These are phyloP conservation scores for Dothiorella sarmentorum DNA, from an alignment of 2,329 filamentous ascomycete species.

Conservation along the genomic window DNA sequence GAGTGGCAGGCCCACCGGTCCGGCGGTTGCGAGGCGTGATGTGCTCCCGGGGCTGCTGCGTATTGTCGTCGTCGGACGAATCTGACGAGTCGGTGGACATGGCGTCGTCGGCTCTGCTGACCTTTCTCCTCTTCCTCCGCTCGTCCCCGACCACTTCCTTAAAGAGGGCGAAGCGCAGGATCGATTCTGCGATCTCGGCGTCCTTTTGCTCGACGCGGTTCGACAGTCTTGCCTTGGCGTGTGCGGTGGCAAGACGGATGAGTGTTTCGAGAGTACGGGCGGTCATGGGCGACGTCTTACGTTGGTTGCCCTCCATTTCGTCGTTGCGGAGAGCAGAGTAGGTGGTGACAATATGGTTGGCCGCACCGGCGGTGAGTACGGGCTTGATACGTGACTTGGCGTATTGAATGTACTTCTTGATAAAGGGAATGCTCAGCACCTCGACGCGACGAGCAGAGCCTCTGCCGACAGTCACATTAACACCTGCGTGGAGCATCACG, in stretches of 20 bases:
- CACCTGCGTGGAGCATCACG: slow-evolving; percentile 89
- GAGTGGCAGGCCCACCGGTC: slow-evolving; percentile 39
- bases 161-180: slow-evolving; percentile 92
- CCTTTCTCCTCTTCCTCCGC: slow-evolving; percentile 78
- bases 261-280: slow-evolving; percentile 95
- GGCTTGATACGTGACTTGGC: slow-evolving; percentile 90
- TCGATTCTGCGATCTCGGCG: slow-evolving; percentile 80
- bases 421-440: slow-evolving; percentile 92
- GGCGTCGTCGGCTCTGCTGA: slow-evolving; percentile 57
- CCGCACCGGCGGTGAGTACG: slow-evolving; percentile 82
- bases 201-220: slow-evolving; percentile 86
- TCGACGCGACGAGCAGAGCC: slow-evolving; percentile 75
- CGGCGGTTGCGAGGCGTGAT: slow-evolving; percentile 29
- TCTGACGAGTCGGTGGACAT: slow-evolving; percentile 57
- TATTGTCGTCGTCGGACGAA: slow-evolving; percentile 60
- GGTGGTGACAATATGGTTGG: slow-evolving; percentile 84
- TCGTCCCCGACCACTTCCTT: slow-evolving; percentile 83
- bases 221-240: slow-evolving; percentile 88
- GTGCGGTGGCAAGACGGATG: slow-evolving; percentile 95
- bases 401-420: slow-evolving; percentile 99
- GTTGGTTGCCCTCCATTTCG: slow-evolving; percentile 89
- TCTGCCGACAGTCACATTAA: slow-evolving; percentile 70
- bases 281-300: slow-evolving; percentile 90
- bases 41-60: slow-evolving; percentile 30
- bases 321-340: slow-evolving; percentile 95